A percentile compares a stretch with the other conserved stretches of the same genome.
These are phyloP conservation scores for Neofusicoccum parvum DNA, from an alignment of 2,329 filamentous ascomycete species.

Conservation along the genomic window DNA sequence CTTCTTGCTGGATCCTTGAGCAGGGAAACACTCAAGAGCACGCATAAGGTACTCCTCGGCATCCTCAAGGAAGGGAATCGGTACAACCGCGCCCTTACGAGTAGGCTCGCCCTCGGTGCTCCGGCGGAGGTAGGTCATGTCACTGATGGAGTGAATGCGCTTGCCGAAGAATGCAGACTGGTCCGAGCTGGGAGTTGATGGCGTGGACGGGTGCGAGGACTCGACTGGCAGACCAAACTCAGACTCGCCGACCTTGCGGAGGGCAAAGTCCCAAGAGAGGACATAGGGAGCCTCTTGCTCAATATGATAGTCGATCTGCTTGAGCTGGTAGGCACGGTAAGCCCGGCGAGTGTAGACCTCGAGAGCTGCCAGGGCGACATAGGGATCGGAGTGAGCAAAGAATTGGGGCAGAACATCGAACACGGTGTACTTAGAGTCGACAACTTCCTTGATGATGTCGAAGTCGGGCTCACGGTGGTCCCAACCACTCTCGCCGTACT, in stretches of 20 bases:
- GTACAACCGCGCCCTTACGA: conserved; percentile 91
- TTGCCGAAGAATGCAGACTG: conserved; percentile 58
- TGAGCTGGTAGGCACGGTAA: conserved; percentile 92
- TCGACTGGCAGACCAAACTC: conserved; percentile 83
- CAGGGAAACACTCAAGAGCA: conserved; percentile 81
- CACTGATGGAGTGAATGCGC: conserved; percentile 91
- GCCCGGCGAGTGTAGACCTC: conserved; percentile 96
- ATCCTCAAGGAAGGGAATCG: conserved; percentile 86
- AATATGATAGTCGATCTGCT: conserved; percentile 84
- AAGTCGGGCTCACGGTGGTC: conserved; percentile 92
- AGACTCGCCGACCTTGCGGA: conserved; percentile 88
- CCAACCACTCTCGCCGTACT: conserved; percentile 95
- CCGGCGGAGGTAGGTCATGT: conserved; percentile 84
- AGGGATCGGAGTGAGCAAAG: conserved; percentile 91
- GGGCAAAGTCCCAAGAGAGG: conserved; percentile 92
- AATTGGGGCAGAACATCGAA: conserved; percentile 95
- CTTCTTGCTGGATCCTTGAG: conserved; percentile 56
- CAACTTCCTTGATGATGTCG: conserved; percentile 92
- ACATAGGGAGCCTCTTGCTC: conserved; percentile 75
- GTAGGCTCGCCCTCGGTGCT: conserved; percentile 73
- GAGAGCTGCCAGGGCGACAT: conserved; percentile 89
- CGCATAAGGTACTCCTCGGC: conserved; percentile 82
- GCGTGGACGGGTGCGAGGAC: conserved; percentile 74
- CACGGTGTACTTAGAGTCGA: conserved; percentile 98
- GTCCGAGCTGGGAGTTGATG: conserved; percentile 68